Evolutionary conservation across 139 green algal species (phyloP).

Genomic region (Pseudopediastrum boryanum): DNA sequence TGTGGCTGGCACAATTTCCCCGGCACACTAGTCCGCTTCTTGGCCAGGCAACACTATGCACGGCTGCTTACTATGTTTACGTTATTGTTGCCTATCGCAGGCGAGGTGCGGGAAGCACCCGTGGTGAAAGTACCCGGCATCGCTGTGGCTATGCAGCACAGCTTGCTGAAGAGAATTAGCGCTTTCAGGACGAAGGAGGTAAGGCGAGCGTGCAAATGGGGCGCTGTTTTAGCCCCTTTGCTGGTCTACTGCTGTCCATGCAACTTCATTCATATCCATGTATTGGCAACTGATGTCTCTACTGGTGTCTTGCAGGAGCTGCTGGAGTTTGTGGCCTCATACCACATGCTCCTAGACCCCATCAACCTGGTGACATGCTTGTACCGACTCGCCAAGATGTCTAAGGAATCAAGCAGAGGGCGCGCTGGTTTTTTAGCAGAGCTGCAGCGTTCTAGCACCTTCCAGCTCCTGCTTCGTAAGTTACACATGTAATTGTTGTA

Average conservation of each 20-base stretch:
- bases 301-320: constrained; percentile 43
- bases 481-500: too few relatives aligned
- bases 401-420: constrained; percentile 29
- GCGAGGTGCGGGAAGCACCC: too few relatives aligned
- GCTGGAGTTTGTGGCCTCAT: constrained; percentile 43
- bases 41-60: too few relatives aligned
- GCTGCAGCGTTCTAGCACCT: constrained; percentile 40
- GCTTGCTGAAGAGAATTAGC: constrained; percentile 54
- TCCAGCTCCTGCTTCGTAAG: constrained; percentile 59
- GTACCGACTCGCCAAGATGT: constrained; percentile 61
- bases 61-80: too few relatives aligned
- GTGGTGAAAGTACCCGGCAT: constrained; percentile 38
- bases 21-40: too few relatives aligned
- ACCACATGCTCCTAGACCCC: constrained; percentile 46
- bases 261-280: not conserved
- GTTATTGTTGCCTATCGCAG: too few relatives aligned
- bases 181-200: constrained; percentile 55
- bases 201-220: not conserved
- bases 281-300: not conserved
- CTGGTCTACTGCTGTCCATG: not conserved
- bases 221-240: not conserved
- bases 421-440: constrained; percentile 41
- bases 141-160: constrained; percentile 48
- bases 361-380: constrained; percentile 66
- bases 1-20: too few relatives aligned